A percentile compares a stretch with the other conserved stretches of the same genome.
Evolutionary conservation across 208 protist species (phyloP).

Genomic region (Crithidia expoeki): DNA sequence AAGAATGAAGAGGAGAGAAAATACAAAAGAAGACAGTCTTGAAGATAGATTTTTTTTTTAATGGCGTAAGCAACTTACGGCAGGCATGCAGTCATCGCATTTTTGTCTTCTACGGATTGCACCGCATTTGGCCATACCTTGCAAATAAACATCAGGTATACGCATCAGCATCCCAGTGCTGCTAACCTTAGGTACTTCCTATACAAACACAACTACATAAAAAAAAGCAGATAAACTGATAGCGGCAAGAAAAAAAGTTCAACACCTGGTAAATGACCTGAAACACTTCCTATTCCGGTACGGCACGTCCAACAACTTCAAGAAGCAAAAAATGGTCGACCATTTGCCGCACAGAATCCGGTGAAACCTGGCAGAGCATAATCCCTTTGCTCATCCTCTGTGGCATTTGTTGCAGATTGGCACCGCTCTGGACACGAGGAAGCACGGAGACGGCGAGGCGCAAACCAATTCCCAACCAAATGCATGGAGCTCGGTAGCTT

Average conservation of each 20-base stretch:
- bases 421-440: slow-evolving; percentile 26
- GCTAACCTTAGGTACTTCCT: no score
- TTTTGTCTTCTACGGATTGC: no score
- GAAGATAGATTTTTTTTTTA: no score
- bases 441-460: not conserved
- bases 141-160: no score
- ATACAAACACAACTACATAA: no score
- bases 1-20: not conserved
- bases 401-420: not conserved
- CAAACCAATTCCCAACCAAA: slow-evolving; percentile 8
- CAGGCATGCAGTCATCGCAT: no score
- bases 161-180: no score
- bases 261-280: not conserved
- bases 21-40: not conserved
- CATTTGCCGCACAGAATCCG: slow-evolving; percentile 30
- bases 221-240: not conserved
- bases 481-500: slow-evolving; percentile 11
- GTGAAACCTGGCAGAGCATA: slow-evolving; percentile 23
- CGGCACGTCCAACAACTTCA: no score
- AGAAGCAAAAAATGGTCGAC: slow-evolving; percentile 10
- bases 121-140: no score
- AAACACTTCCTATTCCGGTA: no score
- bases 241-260: not conserved
- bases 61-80: no score
- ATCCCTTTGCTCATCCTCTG: not conserved